Evolutionary conservation across 352 stramenopile species (phyloP).

Genomic region (Phytophthora crassamura): DNA sequence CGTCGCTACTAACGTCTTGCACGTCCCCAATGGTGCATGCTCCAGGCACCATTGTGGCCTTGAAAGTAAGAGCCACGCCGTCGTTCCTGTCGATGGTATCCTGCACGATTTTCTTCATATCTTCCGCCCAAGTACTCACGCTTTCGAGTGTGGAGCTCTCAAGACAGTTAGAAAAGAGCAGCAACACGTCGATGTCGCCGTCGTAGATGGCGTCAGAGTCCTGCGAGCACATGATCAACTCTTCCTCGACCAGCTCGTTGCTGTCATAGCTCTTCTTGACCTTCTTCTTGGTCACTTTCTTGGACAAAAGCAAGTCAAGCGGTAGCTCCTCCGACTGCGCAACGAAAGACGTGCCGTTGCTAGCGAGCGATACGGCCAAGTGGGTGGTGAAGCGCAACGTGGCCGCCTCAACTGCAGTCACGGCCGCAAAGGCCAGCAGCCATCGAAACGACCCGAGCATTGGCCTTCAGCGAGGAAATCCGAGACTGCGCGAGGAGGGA

Average conservation of each 20-base stretch:
- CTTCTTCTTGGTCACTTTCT: constrained; percentile 29
- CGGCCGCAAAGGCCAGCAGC: constrained; percentile 5
- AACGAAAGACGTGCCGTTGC: constrained; percentile 25
- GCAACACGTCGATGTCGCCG: constrained; percentile 45
- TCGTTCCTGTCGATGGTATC: constrained; percentile 11
- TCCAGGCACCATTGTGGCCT: constrained; percentile 44
- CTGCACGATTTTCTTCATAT: constrained; percentile 28
- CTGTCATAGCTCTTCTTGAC: constrained; percentile 21
- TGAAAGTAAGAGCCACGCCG: constrained; percentile 30
- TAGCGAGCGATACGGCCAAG: constrained; percentile 22
- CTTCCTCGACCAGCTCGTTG: constrained; percentile 16
- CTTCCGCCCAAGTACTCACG: constrained; percentile 51
- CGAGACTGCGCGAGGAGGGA: constrained; percentile 3
- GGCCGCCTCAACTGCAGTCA: not conserved
- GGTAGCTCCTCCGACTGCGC: constrained; percentile 15
- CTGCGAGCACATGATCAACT: constrained; percentile 31
- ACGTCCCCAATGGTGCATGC: constrained; percentile 31
- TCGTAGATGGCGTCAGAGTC: constrained; percentile 13
- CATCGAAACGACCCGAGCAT: too few species aligned
- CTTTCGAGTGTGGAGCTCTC: constrained; percentile 34
- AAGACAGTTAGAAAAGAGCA: constrained; percentile 69
- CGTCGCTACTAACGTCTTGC: constrained; percentile 21
- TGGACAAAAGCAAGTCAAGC: constrained; percentile 14
- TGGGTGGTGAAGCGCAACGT: constrained; percentile 12
- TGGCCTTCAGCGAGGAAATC: not conserved